Evolutionary conservation across 495 filamentous ascomycete species (phyloP).

Genomic region (Penicillium angulare): DNA sequence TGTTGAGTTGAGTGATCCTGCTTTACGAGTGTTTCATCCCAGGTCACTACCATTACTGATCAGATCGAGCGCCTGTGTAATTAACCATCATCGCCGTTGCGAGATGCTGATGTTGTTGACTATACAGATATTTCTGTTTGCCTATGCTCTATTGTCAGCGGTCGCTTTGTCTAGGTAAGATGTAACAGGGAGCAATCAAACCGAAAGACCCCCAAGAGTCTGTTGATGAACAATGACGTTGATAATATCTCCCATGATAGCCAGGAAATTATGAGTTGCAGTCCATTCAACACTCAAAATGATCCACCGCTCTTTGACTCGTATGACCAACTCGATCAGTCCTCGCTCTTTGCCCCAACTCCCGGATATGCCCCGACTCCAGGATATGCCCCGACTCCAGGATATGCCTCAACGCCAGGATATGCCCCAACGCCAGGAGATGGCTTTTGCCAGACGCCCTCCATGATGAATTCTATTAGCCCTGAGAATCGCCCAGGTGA

Average conservation of each 20-base stretch:
- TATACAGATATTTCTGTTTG: background rate
- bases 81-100: background rate
- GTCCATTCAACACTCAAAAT: constrained; percentile 4
- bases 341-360: constrained; percentile 8
- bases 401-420: constrained; percentile 4
- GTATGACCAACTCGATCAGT: constrained; percentile 1
- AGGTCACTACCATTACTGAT: background rate
- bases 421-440: constrained; percentile 7
- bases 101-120: constrained; percentile 1
- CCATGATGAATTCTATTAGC: constrained; percentile 2
- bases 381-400: too few relatives aligned
- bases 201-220: background rate
- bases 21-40: background rate
- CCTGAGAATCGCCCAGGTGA: constrained; percentile 4
- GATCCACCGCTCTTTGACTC: constrained; percentile 1
- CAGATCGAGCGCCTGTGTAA: background rate
- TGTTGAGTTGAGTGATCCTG: background rate
- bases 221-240: background rate
- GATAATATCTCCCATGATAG: background rate
- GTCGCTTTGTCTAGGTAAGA: constrained; percentile 2
- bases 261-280: background rate
- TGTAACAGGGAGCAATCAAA: background rate
- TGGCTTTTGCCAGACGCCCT: constrained; percentile 2
- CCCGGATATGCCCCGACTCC: constrained; percentile 5
- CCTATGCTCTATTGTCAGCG: background rate